A percentile compares a stretch with the other conserved stretches of the same genome.
phyloP scores from a whole-genome alignment of 306 rosid genomes.

The Bauhinia variegata region DNA sequence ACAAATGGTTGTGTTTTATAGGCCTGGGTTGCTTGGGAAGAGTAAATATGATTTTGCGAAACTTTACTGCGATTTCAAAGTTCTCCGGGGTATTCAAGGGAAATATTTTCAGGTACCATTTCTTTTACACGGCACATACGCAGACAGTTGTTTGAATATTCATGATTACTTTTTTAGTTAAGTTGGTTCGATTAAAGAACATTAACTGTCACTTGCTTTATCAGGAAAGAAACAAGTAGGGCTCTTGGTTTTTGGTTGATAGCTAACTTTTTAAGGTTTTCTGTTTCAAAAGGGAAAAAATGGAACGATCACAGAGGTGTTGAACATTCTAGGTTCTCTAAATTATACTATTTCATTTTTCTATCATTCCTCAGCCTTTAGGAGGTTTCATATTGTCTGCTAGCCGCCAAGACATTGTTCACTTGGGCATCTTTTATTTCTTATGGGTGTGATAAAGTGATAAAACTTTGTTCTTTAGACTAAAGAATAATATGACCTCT shows the following conservation, averaged over 20 bases:
- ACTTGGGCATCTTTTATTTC: slow-evolving; percentile 8
- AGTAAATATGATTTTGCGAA: slow-evolving; percentile 77
- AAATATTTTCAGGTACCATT: slow-evolving; percentile 66
- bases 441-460: slow-evolving; percentile 10
- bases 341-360: no score
- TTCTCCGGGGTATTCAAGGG: slow-evolving; percentile 59
- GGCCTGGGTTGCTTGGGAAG: slow-evolving; percentile 94
- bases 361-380: neutral
- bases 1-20: slow-evolving; percentile 43
- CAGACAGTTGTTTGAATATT: slow-evolving; percentile 6
- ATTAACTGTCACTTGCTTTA: slow-evolving; percentile 35
- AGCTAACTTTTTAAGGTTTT: slow-evolving; percentile 21
- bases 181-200: slow-evolving; percentile 22
- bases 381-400: slow-evolving; percentile 2
- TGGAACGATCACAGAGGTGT: no score
- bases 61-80: slow-evolving; percentile 77
- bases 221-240: slow-evolving; percentile 26
- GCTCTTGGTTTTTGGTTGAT: slow-evolving; percentile 26
- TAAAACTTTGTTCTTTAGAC: neutral
- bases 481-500: no score
- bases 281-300: slow-evolving; percentile 8
- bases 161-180: slow-evolving; percentile 27
- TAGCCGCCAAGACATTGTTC: slow-evolving; percentile 2
- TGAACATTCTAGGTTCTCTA: no score
- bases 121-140: no score